Conservation (phyloP, 2,329 filamentous ascomycete genomes). For the Penicillium sp. region DNA sequence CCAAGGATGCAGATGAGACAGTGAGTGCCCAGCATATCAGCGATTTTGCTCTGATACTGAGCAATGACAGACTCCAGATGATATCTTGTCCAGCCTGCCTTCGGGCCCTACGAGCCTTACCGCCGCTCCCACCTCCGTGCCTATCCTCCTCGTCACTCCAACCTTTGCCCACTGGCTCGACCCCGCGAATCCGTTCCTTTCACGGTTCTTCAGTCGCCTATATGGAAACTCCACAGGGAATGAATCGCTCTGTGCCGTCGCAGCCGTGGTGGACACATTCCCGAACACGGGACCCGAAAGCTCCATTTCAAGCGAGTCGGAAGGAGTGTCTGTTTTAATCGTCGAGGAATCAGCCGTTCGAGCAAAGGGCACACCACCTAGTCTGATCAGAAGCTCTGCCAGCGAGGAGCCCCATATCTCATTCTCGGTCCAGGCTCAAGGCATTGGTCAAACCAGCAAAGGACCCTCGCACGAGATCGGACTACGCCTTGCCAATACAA, state of each 20-base stretch:
- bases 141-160: constrained; percentile 38
- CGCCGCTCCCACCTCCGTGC: constrained; percentile 21
- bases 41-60: neutral
- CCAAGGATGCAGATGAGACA: constrained; percentile 29
- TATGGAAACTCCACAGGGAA: constrained; percentile 16
- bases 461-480: constrained; percentile 33
- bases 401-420: constrained; percentile 34
- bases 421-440: constrained; percentile 24
- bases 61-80: constrained; percentile 27
- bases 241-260: constrained; percentile 29
- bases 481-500: constrained; percentile 41
- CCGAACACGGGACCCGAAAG: constrained; percentile 18
- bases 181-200: constrained; percentile 30
- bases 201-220: constrained; percentile 29
- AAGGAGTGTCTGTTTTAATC: constrained; percentile 38
- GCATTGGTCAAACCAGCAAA: constrained; percentile 2
- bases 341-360: constrained; percentile 25
- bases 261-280: constrained; percentile 39
- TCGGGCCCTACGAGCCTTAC: constrained; percentile 14
- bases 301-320: constrained; percentile 21
- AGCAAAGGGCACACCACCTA: constrained; percentile 30
- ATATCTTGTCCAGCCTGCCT: constrained; percentile 30
- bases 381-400: constrained; percentile 29
- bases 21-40: constrained; percentile 18
- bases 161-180: constrained; percentile 39